Base-by-base conservation (phyloP, 768 basidiomycete genomes). In the Serendipita vermifera region DNA sequence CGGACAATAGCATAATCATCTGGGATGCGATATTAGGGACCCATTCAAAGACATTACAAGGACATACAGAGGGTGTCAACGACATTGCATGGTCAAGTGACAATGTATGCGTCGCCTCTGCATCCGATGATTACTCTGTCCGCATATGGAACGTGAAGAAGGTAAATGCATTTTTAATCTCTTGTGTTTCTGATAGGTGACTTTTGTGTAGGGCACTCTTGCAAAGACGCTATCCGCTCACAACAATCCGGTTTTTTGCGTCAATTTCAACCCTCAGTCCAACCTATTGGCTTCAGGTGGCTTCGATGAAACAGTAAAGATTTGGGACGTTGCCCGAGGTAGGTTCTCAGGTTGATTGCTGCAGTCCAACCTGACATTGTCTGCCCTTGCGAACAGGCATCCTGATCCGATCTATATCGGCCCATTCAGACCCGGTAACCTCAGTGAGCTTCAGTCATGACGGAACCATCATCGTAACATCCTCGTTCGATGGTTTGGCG, bases 291-390 rank as follows among this genome's bases (percentile, higher is more conserved):
- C 87, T 14, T 93, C 89, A 20, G 96, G 96, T 29, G 87, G 87
- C 1, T 93, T 87, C 64, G 96, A 99, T 63, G 96, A 99, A 72
- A 91, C 87, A 14, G 87, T 98, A 15, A 79, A 89, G 46, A 77
- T 98, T n/a, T 98, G 94, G 94, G 93, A 99, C 67, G 83, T 94
- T 26, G 82, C 87, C 24, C 75, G 83, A 77, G 91, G 91, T 90
- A 59, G 15, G 68, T 60, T 29, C 4, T 40, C 27, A n/a, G n/a
- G n/a, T n/a, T n/a, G n/a, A n/a, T n/a, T n/a, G n/a, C n/a, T n/a
- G n/a, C n/a, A 5, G 17, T 15, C 2, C 22, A 33, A 41, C n/a
- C 24, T 26, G 7, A 33, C 38, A 38, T 27, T 22, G n/a, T n/a
- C n/a, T n/a, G n/a, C n/a, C n/a, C n/a, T 17, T 27, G 31, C 51